Conservation (phyloP, 495 filamentous ascomycete genomes). For the Penicillium nucicola region DNA sequence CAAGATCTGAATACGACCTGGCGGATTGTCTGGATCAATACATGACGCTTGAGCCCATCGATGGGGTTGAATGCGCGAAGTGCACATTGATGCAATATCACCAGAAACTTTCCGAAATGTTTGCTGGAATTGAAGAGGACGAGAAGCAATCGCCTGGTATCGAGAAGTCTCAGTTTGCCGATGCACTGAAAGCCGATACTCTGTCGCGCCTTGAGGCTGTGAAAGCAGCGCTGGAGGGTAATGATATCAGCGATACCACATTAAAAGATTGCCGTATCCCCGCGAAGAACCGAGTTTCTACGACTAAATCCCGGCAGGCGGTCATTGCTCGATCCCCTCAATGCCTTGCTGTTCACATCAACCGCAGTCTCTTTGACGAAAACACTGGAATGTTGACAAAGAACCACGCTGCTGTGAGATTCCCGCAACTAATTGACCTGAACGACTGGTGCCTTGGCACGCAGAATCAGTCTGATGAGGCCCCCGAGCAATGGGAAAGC, state of each 20-base stretch:
- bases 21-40: conserved; percentile 80
- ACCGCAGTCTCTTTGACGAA: conserved; percentile 88
- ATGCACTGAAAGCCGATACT: conserved; percentile 34
- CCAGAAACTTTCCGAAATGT: conserved; percentile 45
- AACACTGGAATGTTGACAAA: conserved; percentile 72
- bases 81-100: conserved; percentile 70
- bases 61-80: conserved; percentile 85
- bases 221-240: conserved; percentile 66
- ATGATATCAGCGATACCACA: conserved; percentile 77
- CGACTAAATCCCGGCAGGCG: conserved; percentile 84
- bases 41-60: conserved; percentile 77
- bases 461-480: conserved; percentile 24
- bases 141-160: conserved; percentile 12
- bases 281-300: conserved; percentile 60
- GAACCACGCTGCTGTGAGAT: conserved; percentile 73
- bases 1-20: conserved; percentile 56
- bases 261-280: conserved; percentile 72
- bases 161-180: conserved; percentile 22
- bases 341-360: conserved; percentile 80
- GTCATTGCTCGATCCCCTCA: conserved; percentile 78
- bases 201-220: conserved; percentile 57
- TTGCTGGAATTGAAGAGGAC: conserved; percentile 34
- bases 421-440: conserved; percentile 71
- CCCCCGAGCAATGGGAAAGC: conserved; percentile 61
- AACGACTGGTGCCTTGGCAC: conserved; percentile 74